Percentiles rank a stretch among this genome's conserved stretches.
These are phyloP conservation scores for Kodamaea kaohsiungensis DNA, from an alignment of 805 yeast genomes.

Conservation along the genomic window DNA sequence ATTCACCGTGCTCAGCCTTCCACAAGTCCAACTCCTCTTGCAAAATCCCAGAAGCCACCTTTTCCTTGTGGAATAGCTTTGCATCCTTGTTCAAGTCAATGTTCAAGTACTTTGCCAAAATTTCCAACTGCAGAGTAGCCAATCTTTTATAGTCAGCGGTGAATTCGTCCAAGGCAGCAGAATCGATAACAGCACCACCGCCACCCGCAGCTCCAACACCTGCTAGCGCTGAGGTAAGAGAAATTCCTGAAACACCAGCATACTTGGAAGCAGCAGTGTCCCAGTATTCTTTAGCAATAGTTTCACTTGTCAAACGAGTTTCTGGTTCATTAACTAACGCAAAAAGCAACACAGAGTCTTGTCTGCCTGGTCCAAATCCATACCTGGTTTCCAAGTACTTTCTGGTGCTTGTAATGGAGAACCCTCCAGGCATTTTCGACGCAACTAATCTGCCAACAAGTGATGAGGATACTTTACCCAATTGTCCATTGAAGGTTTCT, in stretches of 20 bases:
- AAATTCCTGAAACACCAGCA: slow-evolving; percentile 79
- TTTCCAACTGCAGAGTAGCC: slow-evolving; percentile 82
- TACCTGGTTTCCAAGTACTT: slow-evolving; percentile 88
- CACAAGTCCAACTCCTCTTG: slow-evolving; percentile 91
- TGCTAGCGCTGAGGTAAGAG: slow-evolving; percentile 66
- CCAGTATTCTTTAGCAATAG: slow-evolving; percentile 86
- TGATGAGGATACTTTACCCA: slow-evolving; percentile 92
- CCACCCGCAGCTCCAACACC: slow-evolving; percentile 57
- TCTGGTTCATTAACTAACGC: slow-evolving; percentile 92
- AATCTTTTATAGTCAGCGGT: slow-evolving; percentile 68
- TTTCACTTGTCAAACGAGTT: slow-evolving; percentile 79
- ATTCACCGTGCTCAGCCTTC: slow-evolving; percentile 84
- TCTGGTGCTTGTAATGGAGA: slow-evolving; percentile 87
- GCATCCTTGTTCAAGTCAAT: slow-evolving; percentile 90
- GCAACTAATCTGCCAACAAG: slow-evolving; percentile 89
- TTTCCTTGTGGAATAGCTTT: slow-evolving; percentile 76
- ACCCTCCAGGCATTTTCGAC: slow-evolving; percentile 99
- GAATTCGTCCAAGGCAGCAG: slow-evolving; percentile 89
- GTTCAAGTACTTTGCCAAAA: slow-evolving; percentile 91
- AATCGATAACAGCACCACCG: slow-evolving; percentile 87
- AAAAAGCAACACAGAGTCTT: slow-evolving; percentile 80
- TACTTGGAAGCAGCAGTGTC: slow-evolving; percentile 82
- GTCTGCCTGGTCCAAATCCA: slow-evolving; percentile 94
- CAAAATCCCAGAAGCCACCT: slow-evolving; percentile 77
- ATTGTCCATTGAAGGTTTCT: slow-evolving; percentile 81